Evolutionary conservation across 2,329 filamentous ascomycete genomes (phyloP).

Genomic region (Cladophialophora yegresii): DNA sequence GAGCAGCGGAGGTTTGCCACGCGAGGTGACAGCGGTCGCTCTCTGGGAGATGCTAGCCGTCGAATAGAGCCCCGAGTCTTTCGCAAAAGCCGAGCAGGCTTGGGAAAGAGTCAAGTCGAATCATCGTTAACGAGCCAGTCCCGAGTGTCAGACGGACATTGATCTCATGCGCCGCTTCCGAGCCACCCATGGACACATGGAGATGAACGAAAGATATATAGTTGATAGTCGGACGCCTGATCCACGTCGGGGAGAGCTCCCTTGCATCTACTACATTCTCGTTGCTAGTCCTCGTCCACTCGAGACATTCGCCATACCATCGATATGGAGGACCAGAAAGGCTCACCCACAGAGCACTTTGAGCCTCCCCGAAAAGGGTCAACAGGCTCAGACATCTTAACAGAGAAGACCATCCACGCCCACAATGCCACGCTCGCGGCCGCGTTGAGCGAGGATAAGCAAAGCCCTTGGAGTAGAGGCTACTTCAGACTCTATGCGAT

Average conservation of each 20-base stretch:
- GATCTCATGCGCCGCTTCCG: background rate
- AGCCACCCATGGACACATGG: background rate
- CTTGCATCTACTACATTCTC: background rate
- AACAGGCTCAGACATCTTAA: background rate
- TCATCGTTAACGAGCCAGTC: background rate
- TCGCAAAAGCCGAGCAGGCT: background rate
- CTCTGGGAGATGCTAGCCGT: background rate
- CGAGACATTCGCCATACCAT: background rate
- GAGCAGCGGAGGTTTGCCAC: background rate
- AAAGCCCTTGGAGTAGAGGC: constrained; percentile 25
- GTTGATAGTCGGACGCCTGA: background rate
- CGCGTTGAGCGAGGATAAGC: constrained; percentile 17
- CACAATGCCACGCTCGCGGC: constrained; percentile 18
- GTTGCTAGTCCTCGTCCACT: background rate
- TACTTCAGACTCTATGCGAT: constrained; percentile 30
- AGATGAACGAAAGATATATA: background rate
- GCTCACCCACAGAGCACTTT: background rate
- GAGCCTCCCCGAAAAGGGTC: background rate
- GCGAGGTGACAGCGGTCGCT: background rate
- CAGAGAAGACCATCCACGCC: constrained; percentile 19
- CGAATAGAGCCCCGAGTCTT: background rate
- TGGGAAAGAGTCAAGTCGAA: background rate
- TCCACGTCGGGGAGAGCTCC: background rate
- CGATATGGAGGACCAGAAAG: background rate
- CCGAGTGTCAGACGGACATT: background rate